Evolutionary conservation across 2,329 filamentous ascomycete species (phyloP), one percentile per base, ranked within the genome.

Genomic region (Exophiala bonariae): DNA sequence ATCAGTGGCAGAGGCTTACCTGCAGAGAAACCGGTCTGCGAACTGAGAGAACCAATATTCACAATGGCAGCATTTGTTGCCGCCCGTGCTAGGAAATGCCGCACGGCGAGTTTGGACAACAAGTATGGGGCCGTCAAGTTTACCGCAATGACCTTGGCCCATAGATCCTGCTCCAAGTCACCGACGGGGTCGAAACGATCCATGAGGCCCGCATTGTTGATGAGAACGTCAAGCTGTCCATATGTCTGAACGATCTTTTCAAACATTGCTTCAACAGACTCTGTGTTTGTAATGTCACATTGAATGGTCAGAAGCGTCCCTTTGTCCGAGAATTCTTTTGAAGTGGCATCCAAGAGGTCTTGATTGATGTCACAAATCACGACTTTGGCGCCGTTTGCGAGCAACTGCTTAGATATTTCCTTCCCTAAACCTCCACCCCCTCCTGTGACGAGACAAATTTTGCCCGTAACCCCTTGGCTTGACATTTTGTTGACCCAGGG

Each of bases 181-280:
- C 32, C 32, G 14, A 14, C 32, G 17, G 32, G 32, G 17, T 34
- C 32, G 32, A 34, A 34, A 5, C 17, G 13, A n/a, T 34, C 32
- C 32, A 34, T 34, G 32, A 59, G 22, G 1, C 57, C 64, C 5
- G 63, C 63, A 41, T 66, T 66, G 42, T 65, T 65, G 45, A 67
- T 57, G 16, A 66, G 52, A 19, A 66, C 52, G 28, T 66, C 61
- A n/a, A 63, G 41, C 19, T 52, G 44, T 2, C 64, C 61, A 41
- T 63, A 65, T 2, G 32, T 26, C 31, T 53, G 44, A 19, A 58
- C 56, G 26, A 64, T 53, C 3, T 56, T 36, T 1, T 50, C 47
- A 1, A 59, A 61, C 3, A 60, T 58, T 2, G 42, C 46, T 5
- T 62, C 59, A 14, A 65, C 60, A 40, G 60, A 61, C 20, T 54